Percentiles rank a stretch among this genome's conserved stretches.
Conservation (phyloP, 306 rosid genomes). For the Vigna radiata region DNA sequence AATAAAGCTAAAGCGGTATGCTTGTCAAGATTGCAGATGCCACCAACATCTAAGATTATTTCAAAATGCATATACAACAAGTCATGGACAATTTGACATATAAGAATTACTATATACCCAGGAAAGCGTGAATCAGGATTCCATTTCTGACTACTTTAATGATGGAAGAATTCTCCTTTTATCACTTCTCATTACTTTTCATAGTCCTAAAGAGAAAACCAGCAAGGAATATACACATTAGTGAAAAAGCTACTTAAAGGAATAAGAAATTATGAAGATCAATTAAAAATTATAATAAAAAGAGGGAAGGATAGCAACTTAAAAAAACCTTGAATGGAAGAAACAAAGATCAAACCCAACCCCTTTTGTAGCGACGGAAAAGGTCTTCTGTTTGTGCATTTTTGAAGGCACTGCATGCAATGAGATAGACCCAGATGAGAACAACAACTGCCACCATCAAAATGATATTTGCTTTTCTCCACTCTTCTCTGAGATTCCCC, state of each 20-base stretch:
- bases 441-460: slow-evolving; percentile 79
- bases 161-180: background rate
- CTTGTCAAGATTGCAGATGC: background rate
- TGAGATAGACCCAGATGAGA: slow-evolving; percentile 77
- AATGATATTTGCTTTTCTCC: slow-evolving; percentile 83
- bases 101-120: slow-evolving; percentile 42
- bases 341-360: slow-evolving; percentile 63
- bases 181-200: slow-evolving; percentile 6
- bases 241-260: background rate
- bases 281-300: background rate
- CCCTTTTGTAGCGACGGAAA: slow-evolving; percentile 79
- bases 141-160: background rate
- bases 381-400: slow-evolving; percentile 90
- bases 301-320: background rate
- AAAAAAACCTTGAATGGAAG: background rate
- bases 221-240: slow-evolving; percentile 35
- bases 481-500: slow-evolving; percentile 85
- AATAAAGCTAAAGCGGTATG: slow-evolving; percentile 6
- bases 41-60: background rate
- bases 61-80: background rate
- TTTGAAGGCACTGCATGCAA: slow-evolving; percentile 93
- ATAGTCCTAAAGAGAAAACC: background rate
- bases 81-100: slow-evolving; percentile 15
- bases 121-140: slow-evolving; percentile 36
- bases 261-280: background rate